Evolutionary conservation across 306 rosid species (phyloP).

Genomic region (Rosa chinensis): DNA sequence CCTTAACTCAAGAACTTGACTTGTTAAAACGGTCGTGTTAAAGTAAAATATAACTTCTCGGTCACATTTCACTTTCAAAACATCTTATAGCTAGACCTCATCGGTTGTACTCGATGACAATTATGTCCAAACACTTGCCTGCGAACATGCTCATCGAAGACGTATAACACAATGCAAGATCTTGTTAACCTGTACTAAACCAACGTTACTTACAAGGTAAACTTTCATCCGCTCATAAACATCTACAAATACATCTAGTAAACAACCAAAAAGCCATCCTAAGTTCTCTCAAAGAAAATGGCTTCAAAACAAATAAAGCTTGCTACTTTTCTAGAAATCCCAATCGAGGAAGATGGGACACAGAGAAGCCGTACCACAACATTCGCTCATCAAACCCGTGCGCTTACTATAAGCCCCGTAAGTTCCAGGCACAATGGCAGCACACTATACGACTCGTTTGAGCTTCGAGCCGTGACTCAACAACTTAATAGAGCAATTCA

Average conservation of each 20-base stretch:
- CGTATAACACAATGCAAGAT: slow-evolving; percentile 52
- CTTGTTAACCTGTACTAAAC: slow-evolving; percentile 23
- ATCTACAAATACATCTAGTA: slow-evolving; percentile 21
- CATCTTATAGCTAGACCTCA: no score
- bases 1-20: not conserved
- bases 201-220: slow-evolving; percentile 46
- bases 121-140: not conserved
- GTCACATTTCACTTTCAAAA: not conserved
- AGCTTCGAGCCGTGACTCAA: slow-evolving; percentile 48
- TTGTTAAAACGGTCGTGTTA: not conserved
- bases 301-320: slow-evolving; percentile 19
- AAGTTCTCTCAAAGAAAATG: slow-evolving; percentile 14
- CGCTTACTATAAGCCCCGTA: slow-evolving; percentile 11
- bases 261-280: slow-evolving; percentile 21
- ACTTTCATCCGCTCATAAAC: slow-evolving; percentile 16
- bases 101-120: not conserved
- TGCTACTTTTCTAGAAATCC: slow-evolving; percentile 38
- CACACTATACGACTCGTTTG: slow-evolving; percentile 58
- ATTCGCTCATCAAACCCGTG: not conserved
- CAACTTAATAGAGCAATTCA: slow-evolving; percentile 60
- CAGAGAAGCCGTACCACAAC: not conserved
- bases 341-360: slow-evolving; percentile 21
- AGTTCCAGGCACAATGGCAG: slow-evolving; percentile 49
- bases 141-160: slow-evolving; percentile 20
- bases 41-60: not conserved